Evolutionary conservation across 805 yeast genomes (phyloP).

Genomic region (Wickerhamiella kazuoi): DNA sequence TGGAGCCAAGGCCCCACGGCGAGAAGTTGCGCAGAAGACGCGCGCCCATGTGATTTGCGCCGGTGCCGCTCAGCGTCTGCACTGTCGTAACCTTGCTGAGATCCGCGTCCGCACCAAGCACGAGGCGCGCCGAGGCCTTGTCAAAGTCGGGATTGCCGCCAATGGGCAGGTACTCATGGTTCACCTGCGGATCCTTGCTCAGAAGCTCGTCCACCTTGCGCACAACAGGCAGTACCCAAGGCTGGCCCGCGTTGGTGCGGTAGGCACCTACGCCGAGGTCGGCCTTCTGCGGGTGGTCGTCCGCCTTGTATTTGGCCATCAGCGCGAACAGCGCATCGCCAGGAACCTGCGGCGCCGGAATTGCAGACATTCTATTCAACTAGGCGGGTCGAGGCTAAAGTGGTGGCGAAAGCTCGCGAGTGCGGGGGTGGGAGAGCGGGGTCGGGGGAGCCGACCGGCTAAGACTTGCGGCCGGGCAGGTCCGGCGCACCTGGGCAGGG

Average conservation of each 20-base stretch:
- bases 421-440: too few relatives aligned
- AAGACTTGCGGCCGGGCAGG: too few relatives aligned
- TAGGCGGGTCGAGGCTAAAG: too few relatives aligned
- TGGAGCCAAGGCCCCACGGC: conserved; percentile 24
- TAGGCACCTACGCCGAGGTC: conserved; percentile 82
- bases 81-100: conserved; percentile 53
- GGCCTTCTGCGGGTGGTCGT: conserved; percentile 27
- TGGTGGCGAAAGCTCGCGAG: too few relatives aligned
- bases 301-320: conserved; percentile 21
- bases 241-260: conserved; percentile 73
- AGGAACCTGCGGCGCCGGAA: conserved; percentile 27
- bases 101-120: conserved; percentile 48
- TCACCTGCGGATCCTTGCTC: conserved; percentile 27
- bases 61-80: conserved; percentile 91
- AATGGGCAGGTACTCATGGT: conserved; percentile 79
- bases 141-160: conserved; percentile 59
- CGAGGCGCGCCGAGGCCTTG: conserved; percentile 45
- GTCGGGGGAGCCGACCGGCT: too few relatives aligned
- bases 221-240: conserved; percentile 72
- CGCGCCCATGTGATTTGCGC: conserved; percentile 73
- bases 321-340: conserved; percentile 79
- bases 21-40: conserved; percentile 54
- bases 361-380: conserved; percentile 8
- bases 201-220: conserved; percentile 34
- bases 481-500: too few relatives aligned